Evolutionary conservation across 1,139 yeast genomes (phyloP).

Genomic region (Diutina siamensis): DNA sequence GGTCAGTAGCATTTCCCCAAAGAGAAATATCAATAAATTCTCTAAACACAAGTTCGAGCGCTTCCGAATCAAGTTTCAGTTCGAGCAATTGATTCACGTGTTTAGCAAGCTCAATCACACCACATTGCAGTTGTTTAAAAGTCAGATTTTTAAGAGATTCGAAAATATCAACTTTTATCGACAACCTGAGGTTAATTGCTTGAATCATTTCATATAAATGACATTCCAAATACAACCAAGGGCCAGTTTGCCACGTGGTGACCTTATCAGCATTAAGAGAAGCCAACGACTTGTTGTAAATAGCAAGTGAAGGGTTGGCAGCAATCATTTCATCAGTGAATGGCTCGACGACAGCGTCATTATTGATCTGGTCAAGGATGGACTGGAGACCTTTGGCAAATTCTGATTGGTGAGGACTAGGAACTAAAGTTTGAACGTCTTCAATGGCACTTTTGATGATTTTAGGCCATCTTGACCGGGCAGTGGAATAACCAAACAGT

Average conservation of each 20-base stretch:
- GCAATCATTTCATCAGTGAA: conserved; percentile 19
- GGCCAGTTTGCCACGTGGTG: conserved; percentile 75
- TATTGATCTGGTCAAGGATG: conserved; percentile 25
- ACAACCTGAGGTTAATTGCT: conserved; percentile 15
- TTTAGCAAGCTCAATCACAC: conserved; percentile 72
- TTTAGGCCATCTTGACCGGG: conserved; percentile 77
- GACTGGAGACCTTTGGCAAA: conserved; percentile 17
- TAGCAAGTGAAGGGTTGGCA: conserved; percentile 9
- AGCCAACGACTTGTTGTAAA: conserved; percentile 36
- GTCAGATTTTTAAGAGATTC: conserved; percentile 58
- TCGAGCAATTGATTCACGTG: conserved; percentile 42
- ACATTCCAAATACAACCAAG: conserved; percentile 87
- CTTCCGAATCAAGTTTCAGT: conserved; percentile 26
- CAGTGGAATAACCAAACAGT: conserved; percentile 78
- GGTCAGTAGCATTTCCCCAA: conserved; percentile 98
- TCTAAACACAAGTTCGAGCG: conserved; percentile 44
- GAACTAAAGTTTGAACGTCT: conserved; percentile 32
- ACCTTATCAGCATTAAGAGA: conserved; percentile 15
- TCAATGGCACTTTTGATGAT: conserved; percentile 57
- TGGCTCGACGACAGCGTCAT: conserved; percentile 27
- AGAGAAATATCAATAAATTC: conserved; percentile 83
- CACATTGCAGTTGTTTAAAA: conserved; percentile 61
- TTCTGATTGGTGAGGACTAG: conserved; percentile 19
- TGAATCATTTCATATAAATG: conserved; percentile 53
- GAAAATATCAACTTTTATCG: conserved; percentile 51